phyloP scores from a whole-genome alignment of 2,329 filamentous ascomycete genomes.

The Cyphellophora europaea region DNA sequence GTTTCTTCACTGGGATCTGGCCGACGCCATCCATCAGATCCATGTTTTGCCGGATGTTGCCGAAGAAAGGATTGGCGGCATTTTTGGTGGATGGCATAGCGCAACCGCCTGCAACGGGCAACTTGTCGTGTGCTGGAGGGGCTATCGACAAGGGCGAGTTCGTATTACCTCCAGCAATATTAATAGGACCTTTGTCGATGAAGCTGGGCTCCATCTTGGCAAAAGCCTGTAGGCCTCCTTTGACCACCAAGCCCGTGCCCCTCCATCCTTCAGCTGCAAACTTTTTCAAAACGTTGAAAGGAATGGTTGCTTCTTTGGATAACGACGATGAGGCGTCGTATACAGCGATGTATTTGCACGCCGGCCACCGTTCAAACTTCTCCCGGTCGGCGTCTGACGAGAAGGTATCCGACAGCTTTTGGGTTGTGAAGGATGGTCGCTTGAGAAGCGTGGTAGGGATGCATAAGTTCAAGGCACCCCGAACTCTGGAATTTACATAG shows the following conservation, averaged over 20 bases:
- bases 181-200: slow-evolving; percentile 44
- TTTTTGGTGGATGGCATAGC: slow-evolving; percentile 61
- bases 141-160: slow-evolving; percentile 44
- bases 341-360: slow-evolving; percentile 68
- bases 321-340: slow-evolving; percentile 74
- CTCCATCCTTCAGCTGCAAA: slow-evolving; percentile 76
- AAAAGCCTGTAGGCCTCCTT: slow-evolving; percentile 74
- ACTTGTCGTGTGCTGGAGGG: slow-evolving; percentile 44
- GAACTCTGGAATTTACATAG: slow-evolving; percentile 64
- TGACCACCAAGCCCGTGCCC: slow-evolving; percentile 64
- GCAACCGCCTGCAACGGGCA: slow-evolving; percentile 83
- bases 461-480: slow-evolving; percentile 79
- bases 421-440: slow-evolving; percentile 76
- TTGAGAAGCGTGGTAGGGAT: slow-evolving; percentile 93
- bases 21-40: slow-evolving; percentile 90
- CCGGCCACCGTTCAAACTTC: slow-evolving; percentile 68
- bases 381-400: slow-evolving; percentile 59
- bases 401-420: slow-evolving; percentile 82
- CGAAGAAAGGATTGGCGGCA: slow-evolving; percentile 80
- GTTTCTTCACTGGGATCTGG: slow-evolving; percentile 57
- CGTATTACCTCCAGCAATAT: slow-evolving; percentile 24
- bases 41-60: slow-evolving; percentile 93
- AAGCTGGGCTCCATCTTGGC: slow-evolving; percentile 55
- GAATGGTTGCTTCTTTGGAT: slow-evolving; percentile 68
- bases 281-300: slow-evolving; percentile 85